These are phyloP conservation scores for Psidium guajava DNA, from an alignment of 345 rosid genomes.

Conservation along the genomic window DNA sequence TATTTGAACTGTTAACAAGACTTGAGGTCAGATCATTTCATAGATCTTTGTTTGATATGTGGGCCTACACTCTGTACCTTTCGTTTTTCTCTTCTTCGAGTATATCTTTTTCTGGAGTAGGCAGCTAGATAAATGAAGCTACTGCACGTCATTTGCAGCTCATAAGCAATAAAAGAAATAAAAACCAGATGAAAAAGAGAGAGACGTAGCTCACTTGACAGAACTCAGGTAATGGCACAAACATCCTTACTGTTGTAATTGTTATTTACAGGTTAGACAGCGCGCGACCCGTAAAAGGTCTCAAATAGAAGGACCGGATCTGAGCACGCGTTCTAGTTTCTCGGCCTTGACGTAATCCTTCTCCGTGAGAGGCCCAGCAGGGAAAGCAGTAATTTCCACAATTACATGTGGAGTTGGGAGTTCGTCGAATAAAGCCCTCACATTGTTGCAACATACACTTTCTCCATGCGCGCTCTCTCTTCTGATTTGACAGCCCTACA, in stretches of 20 bases:
- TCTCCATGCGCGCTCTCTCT: constrained; percentile 94
- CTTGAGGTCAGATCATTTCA: not conserved
- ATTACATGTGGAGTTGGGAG: constrained; percentile 84
- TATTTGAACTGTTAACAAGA: not conserved
- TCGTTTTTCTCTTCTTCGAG: not conserved
- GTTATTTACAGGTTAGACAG: constrained; percentile 33
- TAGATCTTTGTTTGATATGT: not conserved
- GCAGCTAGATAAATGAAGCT: not conserved
- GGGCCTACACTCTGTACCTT: not conserved
- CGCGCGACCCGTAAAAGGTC: not conserved
- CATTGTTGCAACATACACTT: constrained; percentile 95
- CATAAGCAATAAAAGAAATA: not conserved
- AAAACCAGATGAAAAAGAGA: not conserved
- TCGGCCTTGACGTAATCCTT: constrained; percentile 86
- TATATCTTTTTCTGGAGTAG: not conserved
- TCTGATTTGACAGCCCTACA: constrained; percentile 93
- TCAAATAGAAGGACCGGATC: constrained; percentile 66
- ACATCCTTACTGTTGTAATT: not conserved
- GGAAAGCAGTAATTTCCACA: constrained; percentile 80
- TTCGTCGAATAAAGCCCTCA: constrained; percentile 91
- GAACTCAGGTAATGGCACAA: not conserved
- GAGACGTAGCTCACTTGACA: not conserved
- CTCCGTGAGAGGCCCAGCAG: constrained; percentile 72
- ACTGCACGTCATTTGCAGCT: not conserved
- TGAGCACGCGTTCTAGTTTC: constrained; percentile 77